These are phyloP conservation scores for Falciphora oryzae DNA, from an alignment of 2,329 filamentous ascomycete genomes.

Conservation along the genomic window DNA sequence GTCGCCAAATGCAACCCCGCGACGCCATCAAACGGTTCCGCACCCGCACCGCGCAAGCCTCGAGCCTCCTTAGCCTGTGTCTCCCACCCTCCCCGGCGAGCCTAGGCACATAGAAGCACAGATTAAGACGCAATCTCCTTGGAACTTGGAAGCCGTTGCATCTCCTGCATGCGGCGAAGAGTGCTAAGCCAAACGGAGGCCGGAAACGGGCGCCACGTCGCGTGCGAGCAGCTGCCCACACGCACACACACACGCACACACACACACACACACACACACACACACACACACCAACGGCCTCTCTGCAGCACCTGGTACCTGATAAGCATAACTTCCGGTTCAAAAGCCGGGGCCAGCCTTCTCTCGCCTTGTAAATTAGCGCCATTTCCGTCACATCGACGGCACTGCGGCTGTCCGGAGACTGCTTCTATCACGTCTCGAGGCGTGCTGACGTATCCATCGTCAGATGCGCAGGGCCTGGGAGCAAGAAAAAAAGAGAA, in stretches of 20 bases:
- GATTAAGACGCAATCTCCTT: conserved; percentile 18
- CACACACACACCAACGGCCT: not conserved
- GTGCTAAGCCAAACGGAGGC: not conserved
- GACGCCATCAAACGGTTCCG: not conserved
- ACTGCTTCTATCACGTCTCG: not conserved
- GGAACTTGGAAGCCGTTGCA: conserved; percentile 16
- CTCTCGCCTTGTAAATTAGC: not conserved
- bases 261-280: not conserved
- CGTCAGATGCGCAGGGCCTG: not conserved
- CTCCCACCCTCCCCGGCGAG: too few relatives aligned
- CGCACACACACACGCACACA: too few relatives aligned
- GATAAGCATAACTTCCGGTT: not conserved
- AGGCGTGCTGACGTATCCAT: not conserved
- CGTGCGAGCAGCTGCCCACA: too few relatives aligned
- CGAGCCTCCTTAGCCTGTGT: not conserved
- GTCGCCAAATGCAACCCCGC: not conserved
- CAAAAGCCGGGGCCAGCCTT: too few relatives aligned
- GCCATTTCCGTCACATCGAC: not conserved
- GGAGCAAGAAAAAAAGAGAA: not conserved
- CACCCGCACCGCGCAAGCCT: too few relatives aligned
- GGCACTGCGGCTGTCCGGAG: not conserved
- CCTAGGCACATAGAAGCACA: not conserved
- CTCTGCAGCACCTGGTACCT: not conserved
- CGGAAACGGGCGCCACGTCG: not conserved
- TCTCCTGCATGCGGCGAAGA: not conserved